These are phyloP conservation scores for Melanopsichium pennsylvanicum DNA, from an alignment of 1,284 basidiomycete species.

Conservation along the genomic window DNA sequence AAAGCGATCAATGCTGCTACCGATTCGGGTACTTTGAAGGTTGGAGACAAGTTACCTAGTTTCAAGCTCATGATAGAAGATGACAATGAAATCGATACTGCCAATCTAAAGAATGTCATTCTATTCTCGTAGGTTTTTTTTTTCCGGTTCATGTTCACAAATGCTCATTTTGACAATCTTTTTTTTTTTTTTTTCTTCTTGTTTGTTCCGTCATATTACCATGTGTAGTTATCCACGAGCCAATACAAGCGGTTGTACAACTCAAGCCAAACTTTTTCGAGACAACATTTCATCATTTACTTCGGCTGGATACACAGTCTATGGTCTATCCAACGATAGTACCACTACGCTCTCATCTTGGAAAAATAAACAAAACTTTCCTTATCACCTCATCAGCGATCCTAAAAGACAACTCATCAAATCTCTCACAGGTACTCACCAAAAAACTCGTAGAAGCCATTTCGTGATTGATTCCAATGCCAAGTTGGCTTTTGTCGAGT, in stretches of 20 bases:
- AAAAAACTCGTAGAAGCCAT: slow-evolving; percentile 71
- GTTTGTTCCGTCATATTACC: neutral
- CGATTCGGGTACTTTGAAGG: slow-evolving; percentile 69
- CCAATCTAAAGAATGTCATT: slow-evolving; percentile 10
- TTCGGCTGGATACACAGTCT: slow-evolving; percentile 76
- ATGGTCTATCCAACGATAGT: slow-evolving; percentile 85
- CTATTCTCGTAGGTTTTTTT: neutral
- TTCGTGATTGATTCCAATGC: slow-evolving; percentile 57
- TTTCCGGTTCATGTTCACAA: no score
- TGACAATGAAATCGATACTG: slow-evolving; percentile 11
- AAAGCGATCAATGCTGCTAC: neutral
- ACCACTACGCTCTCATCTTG: slow-evolving; percentile 73
- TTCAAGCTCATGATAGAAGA: slow-evolving; percentile 72
- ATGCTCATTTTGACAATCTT: no score
- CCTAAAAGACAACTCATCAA: slow-evolving; percentile 80
- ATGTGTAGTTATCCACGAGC: slow-evolving; percentile 46
- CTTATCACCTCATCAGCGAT: slow-evolving; percentile 86
- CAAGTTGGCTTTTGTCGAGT: slow-evolving; percentile 31
- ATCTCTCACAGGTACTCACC: slow-evolving; percentile 79
- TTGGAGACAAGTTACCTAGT: slow-evolving; percentile 80
- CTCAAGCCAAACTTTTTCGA: slow-evolving; percentile 69
- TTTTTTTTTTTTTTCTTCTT: slow-evolving; percentile 62
- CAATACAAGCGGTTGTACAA: slow-evolving; percentile 57
- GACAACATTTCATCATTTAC: slow-evolving; percentile 81
- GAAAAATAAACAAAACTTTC: slow-evolving; percentile 75